Evolutionary conservation across 768 basidiomycete genomes (phyloP).

Genomic region (Rhodotorula sphaerocarpa): DNA sequence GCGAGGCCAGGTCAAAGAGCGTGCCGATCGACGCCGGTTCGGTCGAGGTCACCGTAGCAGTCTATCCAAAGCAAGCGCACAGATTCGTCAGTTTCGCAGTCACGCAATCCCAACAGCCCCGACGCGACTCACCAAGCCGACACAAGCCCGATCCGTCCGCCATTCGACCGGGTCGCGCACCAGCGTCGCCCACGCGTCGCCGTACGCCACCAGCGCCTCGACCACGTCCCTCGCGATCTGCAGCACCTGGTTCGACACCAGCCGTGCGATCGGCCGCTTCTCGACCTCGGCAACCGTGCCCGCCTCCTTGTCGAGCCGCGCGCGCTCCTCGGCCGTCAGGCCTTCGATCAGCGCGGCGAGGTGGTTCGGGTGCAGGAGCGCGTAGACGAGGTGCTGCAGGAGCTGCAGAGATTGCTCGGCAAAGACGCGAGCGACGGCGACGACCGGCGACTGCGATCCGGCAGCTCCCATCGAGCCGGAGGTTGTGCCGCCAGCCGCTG

Average conservation of each 20-base stretch:
- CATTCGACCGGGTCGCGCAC: slow-evolving; percentile 57
- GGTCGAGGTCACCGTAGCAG: slow-evolving; percentile 71
- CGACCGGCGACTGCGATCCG: slow-evolving; percentile 70
- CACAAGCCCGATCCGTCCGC: slow-evolving; percentile 45
- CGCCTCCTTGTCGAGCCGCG: slow-evolving; percentile 59
- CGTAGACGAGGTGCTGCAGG: slow-evolving; percentile 80
- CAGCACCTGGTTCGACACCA: slow-evolving; percentile 64
- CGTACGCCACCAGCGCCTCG: slow-evolving; percentile 61
- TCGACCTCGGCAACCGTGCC: slow-evolving; percentile 52
- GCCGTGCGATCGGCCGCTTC: slow-evolving; percentile 63
- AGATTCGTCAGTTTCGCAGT: background rate
- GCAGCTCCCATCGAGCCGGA: no score
- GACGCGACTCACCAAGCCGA: slow-evolving; percentile 34
- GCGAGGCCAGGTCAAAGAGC: slow-evolving; percentile 72
- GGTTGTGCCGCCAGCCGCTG: no score
- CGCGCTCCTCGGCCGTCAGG: slow-evolving; percentile 64
- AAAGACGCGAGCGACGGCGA: slow-evolving; percentile 52
- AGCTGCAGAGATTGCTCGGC: slow-evolving; percentile 49
- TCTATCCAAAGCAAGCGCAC: slow-evolving; percentile 49
- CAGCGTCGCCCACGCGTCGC: slow-evolving; percentile 61
- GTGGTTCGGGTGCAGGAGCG: slow-evolving; percentile 82
- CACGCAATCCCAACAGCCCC: background rate
- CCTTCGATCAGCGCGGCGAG: slow-evolving; percentile 73
- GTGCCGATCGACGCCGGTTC: slow-evolving; percentile 81
- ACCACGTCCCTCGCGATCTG: slow-evolving; percentile 62